A percentile compares a stretch with the other conserved stretches of the same genome.
Evolutionary conservation across 1,139 yeast species (phyloP).

Genomic region (Zygoascus sp.): DNA sequence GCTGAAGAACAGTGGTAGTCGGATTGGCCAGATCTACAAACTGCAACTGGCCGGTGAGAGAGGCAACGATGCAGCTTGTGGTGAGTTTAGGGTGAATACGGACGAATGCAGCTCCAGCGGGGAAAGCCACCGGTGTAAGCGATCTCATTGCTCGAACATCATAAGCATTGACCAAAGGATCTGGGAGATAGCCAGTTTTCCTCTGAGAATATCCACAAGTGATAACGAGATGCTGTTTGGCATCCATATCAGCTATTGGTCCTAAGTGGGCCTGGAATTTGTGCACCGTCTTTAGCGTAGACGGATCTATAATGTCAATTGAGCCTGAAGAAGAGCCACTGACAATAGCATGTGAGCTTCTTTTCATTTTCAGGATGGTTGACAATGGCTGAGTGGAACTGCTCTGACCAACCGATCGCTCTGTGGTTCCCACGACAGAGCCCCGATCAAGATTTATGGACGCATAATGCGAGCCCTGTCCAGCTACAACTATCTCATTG

Average conservation of each 20-base stretch:
- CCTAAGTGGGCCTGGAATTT: conserved; percentile 72
- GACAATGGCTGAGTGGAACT: conserved; percentile 33
- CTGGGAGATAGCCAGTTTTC: conserved; percentile 50
- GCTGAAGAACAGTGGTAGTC: conserved; percentile 46
- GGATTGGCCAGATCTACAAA: conserved; percentile 82
- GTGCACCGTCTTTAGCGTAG: conserved; percentile 50
- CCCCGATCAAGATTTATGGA: conserved; percentile 63
- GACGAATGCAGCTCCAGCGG: conserved; percentile 84
- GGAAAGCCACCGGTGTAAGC: conserved; percentile 77
- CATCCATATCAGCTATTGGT: conserved; percentile 69
- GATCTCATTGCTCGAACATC: conserved; percentile 74
- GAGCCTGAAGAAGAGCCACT: conserved; percentile 67
- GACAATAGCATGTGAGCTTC: conserved; percentile 44
- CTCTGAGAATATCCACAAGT: conserved; percentile 79
- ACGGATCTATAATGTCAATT: conserved; percentile 74
- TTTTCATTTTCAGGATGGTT: conserved; percentile 36
- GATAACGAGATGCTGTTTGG: conserved; percentile 69
- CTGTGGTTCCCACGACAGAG: conserved; percentile 21
- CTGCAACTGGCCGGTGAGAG: conserved; percentile 77
- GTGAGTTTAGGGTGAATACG: conserved; percentile 84
- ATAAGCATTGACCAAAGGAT: conserved; percentile 78
- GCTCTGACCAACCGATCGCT: conserved; percentile 11
- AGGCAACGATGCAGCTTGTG: conserved; percentile 68
- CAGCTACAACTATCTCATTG: conserved; percentile 45
- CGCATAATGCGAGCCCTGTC: conserved; percentile 44